Evolutionary conservation across 345 rosid species (phyloP), one percentile per base, ranked within the genome.

Genomic region (Murraya paniculata): DNA sequence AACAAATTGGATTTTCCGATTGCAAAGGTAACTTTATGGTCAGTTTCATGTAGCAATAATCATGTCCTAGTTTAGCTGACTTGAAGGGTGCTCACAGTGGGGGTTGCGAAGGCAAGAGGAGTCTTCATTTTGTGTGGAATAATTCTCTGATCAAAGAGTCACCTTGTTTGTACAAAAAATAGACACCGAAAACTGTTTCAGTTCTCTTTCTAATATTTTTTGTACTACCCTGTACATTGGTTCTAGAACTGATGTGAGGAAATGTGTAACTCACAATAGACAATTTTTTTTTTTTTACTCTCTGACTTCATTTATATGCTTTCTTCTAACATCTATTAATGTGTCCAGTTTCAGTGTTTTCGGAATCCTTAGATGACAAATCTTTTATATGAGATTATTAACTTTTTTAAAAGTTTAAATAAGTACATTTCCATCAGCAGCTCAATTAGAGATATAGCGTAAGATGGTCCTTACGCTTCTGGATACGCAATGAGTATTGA

Each of bases 81-180:
- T 7, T 14, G 64, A 61, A 71, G 71, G 70, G 7, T 35, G 50
- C 50, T 7, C 57, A 19, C 30, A 53, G 27, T 56, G 53, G 35
- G 79, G 60, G 19, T 27, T 45, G 77, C 68, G n/a, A 41, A 25
- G 61, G 73, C 70, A 33, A 76, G 81, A 38, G 62, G 38, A 64
- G 50, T 28, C 81, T 55, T 31, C 41, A 73, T 35, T 64, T 57
- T 73, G 59, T 65, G 27, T 45, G 13, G 53, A 59, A 55, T 48
- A 58, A 53, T 56, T 72, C 69, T 64, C 79, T 41, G 76, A 61
- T 41, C 35, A 60, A 68, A 30, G 36, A 71, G 73, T 74, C 73
- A 57, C 64, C 59, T 72, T 74, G 24, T 59, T 25, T 80, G 84
- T 85, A 82, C 82, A 80, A 82, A 85, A 31, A 39, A 10, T 57